phyloP scores from a whole-genome alignment of 768 basidiomycete species.

The Naganishia vaughanmartiniae region DNA sequence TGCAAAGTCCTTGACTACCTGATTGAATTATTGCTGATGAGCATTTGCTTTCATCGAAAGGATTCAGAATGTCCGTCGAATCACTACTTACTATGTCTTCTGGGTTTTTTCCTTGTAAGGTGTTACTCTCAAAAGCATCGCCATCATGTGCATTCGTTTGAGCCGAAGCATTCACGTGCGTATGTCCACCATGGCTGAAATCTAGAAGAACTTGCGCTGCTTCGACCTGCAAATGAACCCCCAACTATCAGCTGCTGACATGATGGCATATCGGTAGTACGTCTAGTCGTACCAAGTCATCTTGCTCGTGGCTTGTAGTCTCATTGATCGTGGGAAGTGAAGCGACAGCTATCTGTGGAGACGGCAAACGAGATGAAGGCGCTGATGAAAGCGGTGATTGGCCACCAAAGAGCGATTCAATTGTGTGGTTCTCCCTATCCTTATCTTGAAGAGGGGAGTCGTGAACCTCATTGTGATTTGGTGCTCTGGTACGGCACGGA shows the following conservation, averaged over 20 bases:
- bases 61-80: not conserved
- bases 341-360: not conserved
- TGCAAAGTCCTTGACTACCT: not conserved
- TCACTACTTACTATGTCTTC: not conserved
- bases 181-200: not conserved
- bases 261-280: not conserved
- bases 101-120: not conserved
- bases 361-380: constrained; percentile 18
- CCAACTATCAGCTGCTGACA: not conserved
- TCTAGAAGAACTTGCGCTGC: constrained; percentile 17
- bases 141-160: not conserved
- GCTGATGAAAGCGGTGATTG: constrained; percentile 31
- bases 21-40: not conserved
- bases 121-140: not conserved
- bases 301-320: not conserved
- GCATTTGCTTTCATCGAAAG: not conserved
- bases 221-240: constrained; percentile 1
- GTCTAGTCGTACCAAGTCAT: not conserved
- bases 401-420: constrained; percentile 29
- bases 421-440: constrained; percentile 2
- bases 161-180: not conserved
- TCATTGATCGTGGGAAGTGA: constrained; percentile 15
- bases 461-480: not conserved
- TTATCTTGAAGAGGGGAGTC: not conserved
- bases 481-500: not conserved